Base-by-base conservation (phyloP, 2,329 filamentous ascomycete species). In the Penicillium rolfsii region DNA sequence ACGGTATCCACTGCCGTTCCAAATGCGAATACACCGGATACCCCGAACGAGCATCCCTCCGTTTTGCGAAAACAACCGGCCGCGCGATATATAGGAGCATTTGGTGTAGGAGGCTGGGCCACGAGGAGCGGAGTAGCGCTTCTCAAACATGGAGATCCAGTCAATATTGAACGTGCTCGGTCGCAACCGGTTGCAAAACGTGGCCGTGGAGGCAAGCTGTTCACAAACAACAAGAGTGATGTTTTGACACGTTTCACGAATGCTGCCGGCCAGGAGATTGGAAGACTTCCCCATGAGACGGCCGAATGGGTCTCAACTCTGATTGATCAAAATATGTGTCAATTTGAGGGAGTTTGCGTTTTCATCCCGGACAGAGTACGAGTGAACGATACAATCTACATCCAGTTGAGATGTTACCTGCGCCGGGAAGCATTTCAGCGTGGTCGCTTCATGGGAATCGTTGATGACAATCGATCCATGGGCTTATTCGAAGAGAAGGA, bases 221-320 rank as follows among this genome's bases (percentile, higher is more conserved):
- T 74, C 59, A 70, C 79, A 0, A 85, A 87, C 40, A 87, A 87
- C 69, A 87, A 91, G 52, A 84, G 88, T 22, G 95, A 99, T 78
- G 87, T 97, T 5, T 85, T 99, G 62, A 96, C 98, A 28, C 88
- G 95, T 1, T 98, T 99, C 71, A 96, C 91, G 0, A 96, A 92
- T 70, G 76, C 82, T 9, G 84, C 80, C 55, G 93, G 93, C 0
- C 87, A 89, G 57, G 95, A 99, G 74, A 85, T 99, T 52, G 95
- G 95, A 4, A 85, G 95, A 61, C 77, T 99, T 40, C 89, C 93
- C 30, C 94, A 93, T 69, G 93, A 98, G 36, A 88, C 87, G 5
- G 93, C 95, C 4, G 87, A 88, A 61, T 99, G 95, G 93, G 91
- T 98, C 5, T 97, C 95, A 3, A 89, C 93, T 0, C 79, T 99